Evolutionary conservation across 2,329 filamentous ascomycete species (phyloP).

Genomic region (Huntiella savannae): DNA sequence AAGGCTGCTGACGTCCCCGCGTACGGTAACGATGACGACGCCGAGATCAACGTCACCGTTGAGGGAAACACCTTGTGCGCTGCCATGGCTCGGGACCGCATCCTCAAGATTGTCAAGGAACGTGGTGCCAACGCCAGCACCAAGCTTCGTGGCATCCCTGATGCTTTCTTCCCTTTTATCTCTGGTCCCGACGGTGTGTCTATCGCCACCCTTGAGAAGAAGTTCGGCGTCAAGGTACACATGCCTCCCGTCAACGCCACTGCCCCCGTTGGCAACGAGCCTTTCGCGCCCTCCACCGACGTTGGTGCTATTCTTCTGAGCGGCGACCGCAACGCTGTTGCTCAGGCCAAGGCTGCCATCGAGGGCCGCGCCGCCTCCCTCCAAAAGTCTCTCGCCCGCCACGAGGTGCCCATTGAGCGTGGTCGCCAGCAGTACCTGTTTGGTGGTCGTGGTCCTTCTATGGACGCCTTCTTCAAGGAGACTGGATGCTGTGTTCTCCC

Average conservation of each 20-base stretch:
- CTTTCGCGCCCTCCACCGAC: constrained; percentile 50
- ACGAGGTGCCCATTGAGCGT: constrained; percentile 65
- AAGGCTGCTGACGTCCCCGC: constrained; percentile 47
- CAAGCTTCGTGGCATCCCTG: constrained; percentile 65
- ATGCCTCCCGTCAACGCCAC: constrained; percentile 36
- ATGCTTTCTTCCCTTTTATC: constrained; percentile 92
- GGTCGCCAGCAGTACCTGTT: constrained; percentile 91
- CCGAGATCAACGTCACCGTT: constrained; percentile 66
- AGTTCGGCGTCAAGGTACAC: constrained; percentile 59
- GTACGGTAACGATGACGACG: constrained; percentile 48
- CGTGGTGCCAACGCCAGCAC: constrained; percentile 65
- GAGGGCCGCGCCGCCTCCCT: constrained; percentile 63
- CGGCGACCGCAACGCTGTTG: constrained; percentile 68
- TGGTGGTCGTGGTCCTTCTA: constrained; percentile 58
- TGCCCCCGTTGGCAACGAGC: constrained; percentile 48
- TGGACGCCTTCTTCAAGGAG: constrained; percentile 72
- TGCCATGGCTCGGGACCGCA: constrained; percentile 63
- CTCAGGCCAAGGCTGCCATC: constrained; percentile 60
- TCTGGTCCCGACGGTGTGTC: constrained; percentile 56
- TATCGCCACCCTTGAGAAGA: constrained; percentile 52
- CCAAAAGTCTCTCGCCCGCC: constrained; percentile 52
- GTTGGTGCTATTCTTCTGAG: constrained; percentile 63
- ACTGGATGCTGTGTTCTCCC: constrained; percentile 82
- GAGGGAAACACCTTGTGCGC: constrained; percentile 84
- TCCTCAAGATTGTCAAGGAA: constrained; percentile 74